A percentile compares a stretch with the other conserved stretches of the same genome.
phyloP scores from a whole-genome alignment of 2,329 filamentous ascomycete species.

The Xylariaceae sp. region DNA sequence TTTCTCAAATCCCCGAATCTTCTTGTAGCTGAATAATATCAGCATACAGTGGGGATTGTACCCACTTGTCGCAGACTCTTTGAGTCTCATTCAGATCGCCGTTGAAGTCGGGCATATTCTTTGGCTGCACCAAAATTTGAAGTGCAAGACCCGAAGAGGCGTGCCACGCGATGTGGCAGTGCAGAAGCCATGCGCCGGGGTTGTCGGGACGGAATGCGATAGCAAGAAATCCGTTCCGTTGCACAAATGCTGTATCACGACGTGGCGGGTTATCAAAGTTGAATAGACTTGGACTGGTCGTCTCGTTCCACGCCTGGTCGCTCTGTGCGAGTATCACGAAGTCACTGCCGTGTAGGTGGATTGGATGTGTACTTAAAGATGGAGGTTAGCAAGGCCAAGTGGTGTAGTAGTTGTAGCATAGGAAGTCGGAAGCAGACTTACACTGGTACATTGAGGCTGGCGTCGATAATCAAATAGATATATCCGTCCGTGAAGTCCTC shows the following conservation, averaged over 20 bases:
- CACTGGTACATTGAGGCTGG: not conserved
- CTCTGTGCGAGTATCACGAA: conserved; percentile 41
- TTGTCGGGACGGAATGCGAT: conserved; percentile 49
- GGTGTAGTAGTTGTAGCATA: conserved; percentile 2
- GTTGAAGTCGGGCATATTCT: conserved; percentile 5
- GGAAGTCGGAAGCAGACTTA: conserved; percentile 14
- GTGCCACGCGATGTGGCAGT: conserved; percentile 29
- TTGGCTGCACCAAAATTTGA: conserved; percentile 22
- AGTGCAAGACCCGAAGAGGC: conserved; percentile 23
- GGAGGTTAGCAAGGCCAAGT: conserved; percentile 18
- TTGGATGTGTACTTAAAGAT: conserved; percentile 35
- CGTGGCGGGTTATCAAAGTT: conserved; percentile 25
- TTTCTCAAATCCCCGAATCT: conserved; percentile 13
- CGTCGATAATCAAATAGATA: conserved; percentile 20
- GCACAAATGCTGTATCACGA: conserved; percentile 44
- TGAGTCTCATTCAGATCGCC: conserved; percentile 8
- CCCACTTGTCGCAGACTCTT: conserved; percentile 12
- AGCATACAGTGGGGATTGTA: not conserved
- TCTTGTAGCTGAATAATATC: conserved; percentile 4
- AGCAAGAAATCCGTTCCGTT: conserved; percentile 40
- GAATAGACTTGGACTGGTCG: conserved; percentile 7
- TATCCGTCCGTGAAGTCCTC: conserved; percentile 17
- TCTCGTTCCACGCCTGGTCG: conserved; percentile 1
- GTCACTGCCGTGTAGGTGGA: conserved; percentile 50
- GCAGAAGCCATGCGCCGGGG: conserved; percentile 34